Percentiles rank a stretch among this genome's conserved stretches.
Evolutionary conservation across 2,329 filamentous ascomycete genomes (phyloP).

Genomic region (Tolypocladium nubicola): DNA sequence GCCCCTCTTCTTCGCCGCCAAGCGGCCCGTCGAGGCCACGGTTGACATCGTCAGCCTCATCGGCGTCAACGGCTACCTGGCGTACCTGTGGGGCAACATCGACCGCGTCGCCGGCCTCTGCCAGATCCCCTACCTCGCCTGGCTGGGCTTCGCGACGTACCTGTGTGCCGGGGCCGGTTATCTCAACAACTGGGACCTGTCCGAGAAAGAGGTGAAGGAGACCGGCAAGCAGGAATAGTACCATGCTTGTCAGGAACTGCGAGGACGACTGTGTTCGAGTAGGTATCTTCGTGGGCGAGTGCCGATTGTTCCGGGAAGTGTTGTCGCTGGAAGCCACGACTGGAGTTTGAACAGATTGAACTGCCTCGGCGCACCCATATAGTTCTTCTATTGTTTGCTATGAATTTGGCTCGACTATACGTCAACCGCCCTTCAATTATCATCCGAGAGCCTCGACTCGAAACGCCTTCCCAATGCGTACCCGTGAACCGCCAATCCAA

Average conservation of each 20-base stretch:
- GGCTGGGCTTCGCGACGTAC: conserved; percentile 83
- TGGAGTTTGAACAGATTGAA: not conserved
- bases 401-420: not conserved
- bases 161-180: conserved; percentile 60
- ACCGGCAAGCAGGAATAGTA: conserved; percentile 8
- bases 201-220: conserved; percentile 16
- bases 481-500: not conserved
- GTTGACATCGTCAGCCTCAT: conserved; percentile 64
- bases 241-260: not conserved
- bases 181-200: conserved; percentile 58
- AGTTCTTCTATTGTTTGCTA: not conserved
- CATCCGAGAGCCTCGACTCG: not conserved
- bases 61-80: conserved; percentile 62
- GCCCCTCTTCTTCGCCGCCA: conserved; percentile 80
- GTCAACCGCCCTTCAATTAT: not conserved
- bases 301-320: no score
- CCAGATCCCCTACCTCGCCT: conserved; percentile 72
- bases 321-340: not conserved
- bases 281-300: no score
- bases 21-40: conserved; percentile 62
- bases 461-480: not conserved
- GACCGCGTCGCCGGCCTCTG: conserved; percentile 64
- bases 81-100: conserved; percentile 65
- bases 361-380: not conserved
- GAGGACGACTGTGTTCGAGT: not conserved